Percentiles rank a stretch among this genome's conserved stretches.
Evolutionary conservation across 805 yeast species (phyloP).

Genomic region (Candida boleticola): DNA sequence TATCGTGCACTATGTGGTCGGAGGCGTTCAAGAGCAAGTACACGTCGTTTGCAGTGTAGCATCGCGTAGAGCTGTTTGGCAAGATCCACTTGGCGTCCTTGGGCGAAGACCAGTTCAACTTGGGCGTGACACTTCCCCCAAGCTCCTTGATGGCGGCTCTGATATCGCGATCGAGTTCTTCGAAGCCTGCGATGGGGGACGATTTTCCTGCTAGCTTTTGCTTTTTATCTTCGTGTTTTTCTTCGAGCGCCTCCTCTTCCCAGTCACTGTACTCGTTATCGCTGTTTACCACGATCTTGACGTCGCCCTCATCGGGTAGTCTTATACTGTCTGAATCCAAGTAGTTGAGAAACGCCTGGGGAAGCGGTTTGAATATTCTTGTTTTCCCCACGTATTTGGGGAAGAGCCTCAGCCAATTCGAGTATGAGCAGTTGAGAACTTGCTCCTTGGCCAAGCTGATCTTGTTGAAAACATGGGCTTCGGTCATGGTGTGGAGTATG

Average conservation of each 20-base stretch:
- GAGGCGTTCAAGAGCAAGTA: slow-evolving; percentile 83
- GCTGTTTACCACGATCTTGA: slow-evolving; percentile 30
- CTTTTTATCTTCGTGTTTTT: slow-evolving; percentile 12
- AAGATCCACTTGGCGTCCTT: slow-evolving; percentile 92
- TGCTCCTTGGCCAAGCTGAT: slow-evolving; percentile 24
- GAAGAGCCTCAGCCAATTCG: slow-evolving; percentile 32
- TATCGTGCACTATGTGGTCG: slow-evolving; percentile 82
- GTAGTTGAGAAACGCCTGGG: slow-evolving; percentile 32
- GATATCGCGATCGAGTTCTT: slow-evolving; percentile 58
- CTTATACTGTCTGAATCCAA: slow-evolving; percentile 25
- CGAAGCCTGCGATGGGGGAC: slow-evolving; percentile 49
- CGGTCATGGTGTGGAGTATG: background rate
- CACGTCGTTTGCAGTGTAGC: slow-evolving; percentile 69
- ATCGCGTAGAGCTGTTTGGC: slow-evolving; percentile 71
- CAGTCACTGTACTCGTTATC: slow-evolving; percentile 76
- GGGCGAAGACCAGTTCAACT: slow-evolving; percentile 96
- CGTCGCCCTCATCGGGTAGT: slow-evolving; percentile 15
- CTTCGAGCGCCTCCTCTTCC: slow-evolving; percentile 45
- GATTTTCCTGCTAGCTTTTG: slow-evolving; percentile 20
- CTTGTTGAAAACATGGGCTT: slow-evolving; percentile 21
- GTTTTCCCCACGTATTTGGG: slow-evolving; percentile 18
- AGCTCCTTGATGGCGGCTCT: slow-evolving; percentile 42
- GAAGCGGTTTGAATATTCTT: slow-evolving; percentile 30
- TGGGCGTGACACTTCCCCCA: slow-evolving; percentile 71
- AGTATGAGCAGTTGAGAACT: slow-evolving; percentile 31